Percentiles rank a stretch among this genome's conserved stretches.
phyloP scores from a whole-genome alignment of 495 filamentous ascomycete genomes.

The Clavariopsis aquatica region DNA sequence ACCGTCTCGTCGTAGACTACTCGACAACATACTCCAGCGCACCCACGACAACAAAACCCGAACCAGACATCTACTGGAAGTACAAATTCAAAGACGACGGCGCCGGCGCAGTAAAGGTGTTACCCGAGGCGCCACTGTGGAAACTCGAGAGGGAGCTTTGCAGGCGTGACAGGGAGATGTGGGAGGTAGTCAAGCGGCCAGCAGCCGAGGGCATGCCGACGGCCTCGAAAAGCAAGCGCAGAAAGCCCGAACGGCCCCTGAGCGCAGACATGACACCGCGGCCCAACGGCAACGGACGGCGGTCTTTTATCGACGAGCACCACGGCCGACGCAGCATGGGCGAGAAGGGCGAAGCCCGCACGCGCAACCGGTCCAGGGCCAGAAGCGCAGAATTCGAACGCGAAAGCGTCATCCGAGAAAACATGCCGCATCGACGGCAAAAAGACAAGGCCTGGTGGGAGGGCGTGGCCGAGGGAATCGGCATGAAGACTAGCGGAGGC shows the following conservation, averaged over 20 bases:
- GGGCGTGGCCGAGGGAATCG: slow-evolving; percentile 5
- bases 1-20: slow-evolving; percentile 48
- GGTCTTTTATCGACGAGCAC: slow-evolving; percentile 9
- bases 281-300: background rate
- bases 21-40: background rate
- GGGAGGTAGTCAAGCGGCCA: slow-evolving; percentile 43
- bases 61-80: slow-evolving; percentile 44
- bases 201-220: slow-evolving; percentile 8
- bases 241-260: background rate
- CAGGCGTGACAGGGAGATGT: slow-evolving; percentile 40
- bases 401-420: slow-evolving; percentile 22
- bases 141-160: slow-evolving; percentile 43
- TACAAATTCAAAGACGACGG: slow-evolving; percentile 32
- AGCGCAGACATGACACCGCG: background rate
- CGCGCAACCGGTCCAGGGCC: background rate
- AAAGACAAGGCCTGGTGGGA: slow-evolving; percentile 37
- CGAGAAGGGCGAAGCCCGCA: slow-evolving; percentile 2
- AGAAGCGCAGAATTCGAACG: slow-evolving; percentile 5
- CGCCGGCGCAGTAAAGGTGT: slow-evolving; percentile 35
- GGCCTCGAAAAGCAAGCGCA: slow-evolving; percentile 1
- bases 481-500: background rate
- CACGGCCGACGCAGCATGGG: background rate
- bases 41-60: slow-evolving; percentile 24
- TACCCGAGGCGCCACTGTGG: slow-evolving; percentile 47
- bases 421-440: slow-evolving; percentile 31